Base-by-base conservation (phyloP, 352 stramenopile genomes). In the Globisporangium canariense region DNA sequence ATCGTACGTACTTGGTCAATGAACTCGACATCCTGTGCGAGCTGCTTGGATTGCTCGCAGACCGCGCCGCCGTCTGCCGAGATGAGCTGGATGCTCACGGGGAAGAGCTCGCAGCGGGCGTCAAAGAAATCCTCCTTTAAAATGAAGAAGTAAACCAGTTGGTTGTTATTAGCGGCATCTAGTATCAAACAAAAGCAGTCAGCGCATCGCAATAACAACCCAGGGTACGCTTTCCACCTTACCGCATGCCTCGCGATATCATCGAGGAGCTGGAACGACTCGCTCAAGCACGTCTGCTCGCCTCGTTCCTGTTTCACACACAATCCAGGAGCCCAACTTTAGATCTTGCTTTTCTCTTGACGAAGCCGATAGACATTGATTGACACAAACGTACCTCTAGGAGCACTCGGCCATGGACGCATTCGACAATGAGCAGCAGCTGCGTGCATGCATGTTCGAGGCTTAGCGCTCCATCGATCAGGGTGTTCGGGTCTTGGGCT, bases 341-440 rank as follows among this genome's bases (percentile, higher is more conserved):
- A 30, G 9, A 3, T 18, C 16, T 20, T 8, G 4, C 5, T 20
- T 25, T 28, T 14, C 50, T 40, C n/a, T 28, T 28, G 25, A 28
- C 25, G 25, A 28, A 28, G 25, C 25, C 25, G 25, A 1, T 28
- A 28, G 25, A 28, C 25, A 28, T 28, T 28, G 25, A 28, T 28
- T 28, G 25, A 28, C 25, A 28, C 25, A 28, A 28, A 28, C 25
- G 25, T 28, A 77, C 68, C 78, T 90, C 67, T 16, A 92, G 47
- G 60, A 79, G 30, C 25, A 82, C 51, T 58, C 81, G 67, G 59
- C 81, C 83, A 67, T 84, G 36, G 55, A 89, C 73, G 32, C 58
- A 71, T 49, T 86, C 75, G 14, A 70, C 67, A 2, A 61, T 54
- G 4, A 70, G 40, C 18, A 71, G 40, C 57, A 87, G 58, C 20